phyloP scores from a whole-genome alignment of 441 rosid species.

The Isatis lusitanica region DNA sequence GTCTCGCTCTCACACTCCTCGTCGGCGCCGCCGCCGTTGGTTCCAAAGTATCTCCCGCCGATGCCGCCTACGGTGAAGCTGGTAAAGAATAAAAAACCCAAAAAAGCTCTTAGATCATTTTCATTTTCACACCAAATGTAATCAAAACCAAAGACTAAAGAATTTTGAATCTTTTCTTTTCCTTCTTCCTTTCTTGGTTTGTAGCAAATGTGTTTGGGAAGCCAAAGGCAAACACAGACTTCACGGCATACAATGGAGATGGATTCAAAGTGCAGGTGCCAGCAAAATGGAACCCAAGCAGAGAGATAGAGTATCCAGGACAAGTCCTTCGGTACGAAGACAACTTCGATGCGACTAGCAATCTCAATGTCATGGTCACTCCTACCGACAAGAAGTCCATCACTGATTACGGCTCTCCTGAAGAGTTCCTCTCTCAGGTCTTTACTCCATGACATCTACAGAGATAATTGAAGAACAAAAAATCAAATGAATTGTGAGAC shows the following conservation, averaged over 20 bases:
- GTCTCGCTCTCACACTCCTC: constrained; percentile 81
- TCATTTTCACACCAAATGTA: constrained; percentile 10
- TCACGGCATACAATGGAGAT: constrained; percentile 67
- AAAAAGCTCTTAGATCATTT: constrained; percentile 3
- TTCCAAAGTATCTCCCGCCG: constrained; percentile 90
- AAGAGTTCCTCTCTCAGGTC: constrained; percentile 77
- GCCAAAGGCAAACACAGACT: constrained; percentile 88
- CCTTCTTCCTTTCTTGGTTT: neutral
- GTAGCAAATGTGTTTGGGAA: constrained; percentile 96
- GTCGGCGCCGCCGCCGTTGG: constrained; percentile 83
- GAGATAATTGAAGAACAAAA: neutral
- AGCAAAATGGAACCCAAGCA: constrained; percentile 96
- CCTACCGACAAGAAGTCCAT: constrained; percentile 93
- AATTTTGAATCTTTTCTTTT: neutral
- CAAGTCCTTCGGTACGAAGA: constrained; percentile 92
- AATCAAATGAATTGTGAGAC: constrained; percentile 1
- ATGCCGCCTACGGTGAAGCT: constrained; percentile 97
- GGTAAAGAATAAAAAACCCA: constrained; percentile 35
- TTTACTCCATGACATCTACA: neutral
- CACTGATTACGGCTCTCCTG: constrained; percentile 84
- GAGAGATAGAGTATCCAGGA: constrained; percentile 86
- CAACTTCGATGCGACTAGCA: constrained; percentile 79
- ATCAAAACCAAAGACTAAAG: neutral
- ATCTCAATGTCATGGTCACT: constrained; percentile 66
- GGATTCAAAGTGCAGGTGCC: constrained; percentile 81